Conservation (phyloP, 2,329 filamentous ascomycete genomes). For the Purpureocillium lavendulum region DNA sequence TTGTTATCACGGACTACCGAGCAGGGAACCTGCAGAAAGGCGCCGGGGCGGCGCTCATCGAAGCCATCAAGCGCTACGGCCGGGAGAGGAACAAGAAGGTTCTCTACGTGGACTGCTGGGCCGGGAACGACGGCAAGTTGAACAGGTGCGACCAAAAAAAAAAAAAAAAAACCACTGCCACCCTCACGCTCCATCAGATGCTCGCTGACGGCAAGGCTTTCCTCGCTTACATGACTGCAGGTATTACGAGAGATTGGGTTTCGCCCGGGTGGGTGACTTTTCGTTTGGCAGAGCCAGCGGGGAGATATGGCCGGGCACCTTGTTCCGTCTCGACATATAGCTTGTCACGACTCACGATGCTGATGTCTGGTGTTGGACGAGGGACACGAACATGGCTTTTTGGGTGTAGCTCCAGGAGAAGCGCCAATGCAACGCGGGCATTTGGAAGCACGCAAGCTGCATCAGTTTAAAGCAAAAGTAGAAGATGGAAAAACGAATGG, state of each 20-base stretch:
- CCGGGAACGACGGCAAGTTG: conserved; percentile 13
- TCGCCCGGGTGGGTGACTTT: background rate
- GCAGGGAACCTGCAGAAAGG: background rate
- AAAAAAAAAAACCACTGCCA: no score
- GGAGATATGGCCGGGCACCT: background rate
- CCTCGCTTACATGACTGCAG: background rate
- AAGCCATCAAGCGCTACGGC: background rate
- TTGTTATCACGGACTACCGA: conserved; percentile 1
- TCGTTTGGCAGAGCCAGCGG: no score
- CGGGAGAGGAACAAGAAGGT: conserved; percentile 6
- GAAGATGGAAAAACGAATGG: no score
- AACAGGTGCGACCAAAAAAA: conserved; percentile 4
- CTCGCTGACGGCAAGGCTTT: no score
- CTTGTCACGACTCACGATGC: no score
- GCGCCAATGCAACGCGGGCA: no score
- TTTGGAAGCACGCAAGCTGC: no score
- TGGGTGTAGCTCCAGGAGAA: no score
- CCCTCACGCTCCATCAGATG: no score
- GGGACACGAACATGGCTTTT: no score
- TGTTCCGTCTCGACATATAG: background rate
- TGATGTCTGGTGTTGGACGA: no score
- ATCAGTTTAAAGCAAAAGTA: no score
- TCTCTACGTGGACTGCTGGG: conserved; percentile 19
- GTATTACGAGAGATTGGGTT: conserved; percentile 1
- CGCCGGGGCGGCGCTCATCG: background rate